Evolutionary conservation across 2,329 filamentous ascomycete genomes (phyloP).

Genomic region (Xylaria sp.): DNA sequence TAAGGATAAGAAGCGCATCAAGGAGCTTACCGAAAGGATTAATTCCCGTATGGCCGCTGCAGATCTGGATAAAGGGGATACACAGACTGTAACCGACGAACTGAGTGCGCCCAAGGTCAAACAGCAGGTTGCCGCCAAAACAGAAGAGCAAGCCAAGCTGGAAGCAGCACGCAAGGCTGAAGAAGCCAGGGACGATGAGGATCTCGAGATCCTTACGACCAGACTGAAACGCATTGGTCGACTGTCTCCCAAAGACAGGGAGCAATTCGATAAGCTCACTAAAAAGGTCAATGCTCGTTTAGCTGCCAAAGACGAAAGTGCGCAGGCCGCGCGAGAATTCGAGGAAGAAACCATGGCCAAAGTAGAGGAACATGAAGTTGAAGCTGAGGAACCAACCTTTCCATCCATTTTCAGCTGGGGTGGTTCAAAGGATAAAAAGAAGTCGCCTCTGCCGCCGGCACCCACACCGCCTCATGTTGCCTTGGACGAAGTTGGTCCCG

Average conservation of each 20-base stretch:
- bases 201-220: slow-evolving; percentile 5
- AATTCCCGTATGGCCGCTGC: slow-evolving; percentile 8
- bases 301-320: neutral
- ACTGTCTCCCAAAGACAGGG: too few relatives aligned
- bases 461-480: slow-evolving; percentile 46
- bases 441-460: slow-evolving; percentile 41
- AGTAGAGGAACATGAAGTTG: slow-evolving; percentile 13
- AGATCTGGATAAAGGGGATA: neutral
- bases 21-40: slow-evolving; percentile 15
- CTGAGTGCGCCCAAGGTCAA: slow-evolving; percentile 13
- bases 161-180: neutral
- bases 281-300: too few relatives aligned
- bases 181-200: neutral
- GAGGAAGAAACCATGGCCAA: slow-evolving; percentile 9
- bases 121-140: slow-evolving; percentile 9
- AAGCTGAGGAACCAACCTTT: slow-evolving; percentile 23
- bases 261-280: too few relatives aligned
- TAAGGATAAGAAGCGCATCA: slow-evolving; percentile 9
- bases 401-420: slow-evolving; percentile 37
- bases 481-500: slow-evolving; percentile 31
- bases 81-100: neutral
- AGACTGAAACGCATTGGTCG: neutral
- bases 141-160: slow-evolving; percentile 18
- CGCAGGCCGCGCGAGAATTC: neutral
- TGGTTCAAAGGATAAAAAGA: slow-evolving; percentile 37